Evolutionary conservation across 2,329 filamentous ascomycete species (phyloP).

Genomic region (Rhynchosporium secalis): DNA sequence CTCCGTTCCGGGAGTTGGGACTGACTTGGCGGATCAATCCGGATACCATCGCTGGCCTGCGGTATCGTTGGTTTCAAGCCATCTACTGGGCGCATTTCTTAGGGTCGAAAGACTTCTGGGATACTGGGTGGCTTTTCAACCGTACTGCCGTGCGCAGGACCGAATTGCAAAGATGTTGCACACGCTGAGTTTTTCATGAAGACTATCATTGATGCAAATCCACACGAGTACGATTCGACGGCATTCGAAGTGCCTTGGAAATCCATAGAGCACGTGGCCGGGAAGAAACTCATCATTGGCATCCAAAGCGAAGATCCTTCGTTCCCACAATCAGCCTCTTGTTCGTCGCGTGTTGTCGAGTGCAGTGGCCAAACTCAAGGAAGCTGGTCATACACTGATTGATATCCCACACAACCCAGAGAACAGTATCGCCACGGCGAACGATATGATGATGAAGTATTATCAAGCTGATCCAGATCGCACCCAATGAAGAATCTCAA

Average conservation of each 20-base stretch:
- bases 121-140: slow-evolving; percentile 26
- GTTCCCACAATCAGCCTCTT: slow-evolving; percentile 53
- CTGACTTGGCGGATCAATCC: slow-evolving; percentile 28
- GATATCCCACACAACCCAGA: slow-evolving; percentile 4
- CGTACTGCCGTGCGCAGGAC: slow-evolving; percentile 45
- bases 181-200: slow-evolving; percentile 46
- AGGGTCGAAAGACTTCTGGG: slow-evolving; percentile 8
- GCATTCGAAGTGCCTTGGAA: background rate
- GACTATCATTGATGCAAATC: slow-evolving; percentile 42
- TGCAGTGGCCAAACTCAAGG: slow-evolving; percentile 2
- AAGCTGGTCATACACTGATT: slow-evolving; percentile 1
- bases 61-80: slow-evolving; percentile 45
- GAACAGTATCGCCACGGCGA: slow-evolving; percentile 1
- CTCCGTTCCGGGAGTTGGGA: slow-evolving; percentile 25
- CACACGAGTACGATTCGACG: slow-evolving; percentile 41
- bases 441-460: slow-evolving; percentile 5
- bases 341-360: slow-evolving; percentile 25
- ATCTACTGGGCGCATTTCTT: slow-evolving; percentile 19
- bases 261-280: background rate
- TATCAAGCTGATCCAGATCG: slow-evolving; percentile 7
- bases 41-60: slow-evolving; percentile 45
- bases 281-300: slow-evolving; percentile 16
- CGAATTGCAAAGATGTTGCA: slow-evolving; percentile 44
- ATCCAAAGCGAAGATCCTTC: slow-evolving; percentile 44
- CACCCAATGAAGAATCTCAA: background rate